Percentiles rank a stretch among this genome's conserved stretches.
Conservation (phyloP, 2,329 filamentous ascomycete genomes). For the Nigrospora oryzae region DNA sequence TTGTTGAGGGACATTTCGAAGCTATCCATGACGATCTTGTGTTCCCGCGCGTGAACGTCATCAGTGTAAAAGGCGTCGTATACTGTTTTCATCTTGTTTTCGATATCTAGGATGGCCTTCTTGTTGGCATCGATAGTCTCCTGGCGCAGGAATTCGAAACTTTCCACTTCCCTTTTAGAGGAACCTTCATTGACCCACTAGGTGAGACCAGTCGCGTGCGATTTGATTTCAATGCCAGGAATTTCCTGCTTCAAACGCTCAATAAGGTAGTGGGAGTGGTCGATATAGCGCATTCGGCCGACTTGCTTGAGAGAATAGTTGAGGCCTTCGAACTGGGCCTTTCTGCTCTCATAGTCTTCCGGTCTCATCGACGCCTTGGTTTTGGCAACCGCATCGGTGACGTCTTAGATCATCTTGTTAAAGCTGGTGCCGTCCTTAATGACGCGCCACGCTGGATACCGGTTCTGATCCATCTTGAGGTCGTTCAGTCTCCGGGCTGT, state of each 20-base stretch:
- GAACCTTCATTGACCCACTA: neutral
- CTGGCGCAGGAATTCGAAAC: neutral
- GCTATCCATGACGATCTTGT: too few relatives aligned
- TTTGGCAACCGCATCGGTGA: neutral
- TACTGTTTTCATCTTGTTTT: neutral
- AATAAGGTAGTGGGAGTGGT: neutral
- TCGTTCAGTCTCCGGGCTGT: neutral
- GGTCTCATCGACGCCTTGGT: neutral
- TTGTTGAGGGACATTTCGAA: too few relatives aligned
- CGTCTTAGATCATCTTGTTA: neutral
- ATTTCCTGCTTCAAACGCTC: neutral
- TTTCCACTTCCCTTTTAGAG: too few relatives aligned
- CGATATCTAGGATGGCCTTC: neutral
- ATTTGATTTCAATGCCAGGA: neutral
- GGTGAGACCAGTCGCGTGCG: neutral
- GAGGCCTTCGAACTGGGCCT: neutral
- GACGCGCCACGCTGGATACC: neutral
- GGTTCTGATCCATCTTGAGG: neutral
- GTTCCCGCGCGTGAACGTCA: neutral
- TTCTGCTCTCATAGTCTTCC: neutral
- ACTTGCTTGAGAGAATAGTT: neutral
- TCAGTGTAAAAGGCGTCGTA: neutral
- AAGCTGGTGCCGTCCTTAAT: neutral
- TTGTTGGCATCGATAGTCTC: neutral
- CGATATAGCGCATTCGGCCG: neutral